Evolutionary conservation across 257 asterid genomes (phyloP), one percentile per base, ranked within the genome.

Genomic region (Nicotiana otophora): DNA sequence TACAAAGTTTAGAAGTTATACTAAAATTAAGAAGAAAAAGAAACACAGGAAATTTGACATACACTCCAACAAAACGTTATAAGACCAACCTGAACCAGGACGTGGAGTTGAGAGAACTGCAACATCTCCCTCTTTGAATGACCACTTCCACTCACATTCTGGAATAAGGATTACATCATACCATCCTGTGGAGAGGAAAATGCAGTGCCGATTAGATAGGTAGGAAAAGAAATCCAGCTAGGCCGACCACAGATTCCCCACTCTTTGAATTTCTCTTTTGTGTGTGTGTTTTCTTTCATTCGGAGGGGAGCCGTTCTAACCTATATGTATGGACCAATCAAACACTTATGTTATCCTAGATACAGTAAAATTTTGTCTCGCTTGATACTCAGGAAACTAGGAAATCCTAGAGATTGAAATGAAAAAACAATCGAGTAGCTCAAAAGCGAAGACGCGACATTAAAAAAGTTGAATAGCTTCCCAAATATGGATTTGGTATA

Each of bases 71-170:
- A 77, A 80, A 75, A 15, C 4, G 80, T 28, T 14, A 51, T 57
- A 46, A 54, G 1, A 64, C 68, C 77, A 66, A 96, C 99, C 98
- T 86, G 97, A 85, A 85, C 96, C 98, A 82, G 99, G 99, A 84
- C 84, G 92, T 28, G 97, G 94, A 72, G 98, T 87, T 78, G 99
- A 96, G 77, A 96, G 94, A 88, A 96, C 98, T 62, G 99, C 99
- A 70, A 96, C 99, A 79, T 96, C 99, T 54, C 99, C 99, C 84
- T 96, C 99, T 87, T 96, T 96, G 87, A 96, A 96, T 48, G 92
- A 86, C 99, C 98, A 96, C 85, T 92, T 94, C 90, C 87, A 69
- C 83, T 94, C 98, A 75, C 88, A 87, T 26, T 91, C 91, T 42
- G 98, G 97, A 84, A 82, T 70, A 62, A 96, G 86, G 84, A 93